phyloP scores from a whole-genome alignment of 306 rosid genomes.

The Biancaea sappan region DNA sequence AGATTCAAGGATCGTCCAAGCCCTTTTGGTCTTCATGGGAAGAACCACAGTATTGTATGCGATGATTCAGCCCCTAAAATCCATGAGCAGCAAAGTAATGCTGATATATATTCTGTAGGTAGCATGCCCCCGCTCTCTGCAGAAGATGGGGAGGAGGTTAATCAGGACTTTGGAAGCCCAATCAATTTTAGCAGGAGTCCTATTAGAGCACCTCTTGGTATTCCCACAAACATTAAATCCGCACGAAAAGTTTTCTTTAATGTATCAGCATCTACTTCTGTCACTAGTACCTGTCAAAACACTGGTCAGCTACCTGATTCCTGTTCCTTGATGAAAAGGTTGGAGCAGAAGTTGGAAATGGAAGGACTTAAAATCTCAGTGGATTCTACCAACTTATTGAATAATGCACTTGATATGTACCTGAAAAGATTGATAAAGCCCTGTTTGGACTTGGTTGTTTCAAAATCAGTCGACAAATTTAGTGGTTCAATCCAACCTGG shows the following conservation, averaged over 20 bases:
- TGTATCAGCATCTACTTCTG: conserved; percentile 23
- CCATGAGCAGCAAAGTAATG: conserved; percentile 49
- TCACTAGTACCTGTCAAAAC: conserved; percentile 48
- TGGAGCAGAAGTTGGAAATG: conserved; percentile 54
- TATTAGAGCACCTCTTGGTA: conserved; percentile 68
- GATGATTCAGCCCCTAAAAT: conserved; percentile 42
- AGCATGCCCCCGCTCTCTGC: conserved; percentile 48
- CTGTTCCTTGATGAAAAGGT: conserved; percentile 48
- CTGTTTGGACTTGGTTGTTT: conserved; percentile 56
- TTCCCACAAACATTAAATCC: conserved; percentile 42
- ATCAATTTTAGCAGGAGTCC: conserved; percentile 40
- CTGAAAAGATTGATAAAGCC: conserved; percentile 74
- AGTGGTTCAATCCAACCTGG: conserved; percentile 37
- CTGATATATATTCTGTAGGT: conserved; percentile 45
- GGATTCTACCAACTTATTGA: conserved; percentile 57
- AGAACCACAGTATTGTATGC: conserved; percentile 29
- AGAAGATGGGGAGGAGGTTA: conserved; percentile 72
- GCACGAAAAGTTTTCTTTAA: conserved; percentile 26
- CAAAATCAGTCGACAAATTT: conserved; percentile 37
- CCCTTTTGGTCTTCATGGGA: conserved; percentile 58
- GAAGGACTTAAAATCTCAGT: conserved; percentile 55
- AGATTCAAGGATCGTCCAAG: conserved; percentile 54
- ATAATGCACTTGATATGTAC: conserved; percentile 61
- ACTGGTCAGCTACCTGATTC: conserved; percentile 58
- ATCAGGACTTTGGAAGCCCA: conserved; percentile 49